Evolutionary conservation across 2,329 filamentous ascomycete genomes (phyloP).

Genomic region (Pseudogymnoascus verrucosus): DNA sequence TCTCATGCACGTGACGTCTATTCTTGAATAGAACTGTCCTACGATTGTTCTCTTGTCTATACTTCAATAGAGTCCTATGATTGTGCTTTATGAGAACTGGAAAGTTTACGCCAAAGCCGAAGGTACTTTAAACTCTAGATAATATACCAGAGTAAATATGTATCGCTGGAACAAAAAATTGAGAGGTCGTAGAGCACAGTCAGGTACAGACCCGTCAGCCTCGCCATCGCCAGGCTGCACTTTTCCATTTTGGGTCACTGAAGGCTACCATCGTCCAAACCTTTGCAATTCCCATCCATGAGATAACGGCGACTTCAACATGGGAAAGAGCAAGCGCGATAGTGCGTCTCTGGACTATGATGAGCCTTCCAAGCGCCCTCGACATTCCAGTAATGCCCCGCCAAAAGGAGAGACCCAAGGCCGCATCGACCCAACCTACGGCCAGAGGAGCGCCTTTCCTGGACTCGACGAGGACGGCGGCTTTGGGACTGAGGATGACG

Average conservation of each 20-base stretch:
- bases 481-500: constrained; percentile 31
- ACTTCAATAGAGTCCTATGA: too few relatives aligned
- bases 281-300: background rate
- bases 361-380: background rate
- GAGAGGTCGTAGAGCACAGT: background rate
- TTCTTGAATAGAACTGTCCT: too few relatives aligned
- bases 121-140: too few relatives aligned
- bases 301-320: background rate
- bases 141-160: background rate
- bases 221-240: background rate
- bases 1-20: too few relatives aligned
- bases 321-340: constrained; percentile 5
- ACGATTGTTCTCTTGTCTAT: too few relatives aligned
- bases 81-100: too few relatives aligned
- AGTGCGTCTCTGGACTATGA: constrained; percentile 1
- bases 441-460: constrained; percentile 65
- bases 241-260: background rate
- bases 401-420: constrained; percentile 14
- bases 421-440: constrained; percentile 55
- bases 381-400: background rate
- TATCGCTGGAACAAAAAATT: background rate
- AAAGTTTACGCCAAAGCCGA: too few relatives aligned
- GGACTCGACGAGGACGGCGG: constrained; percentile 42
- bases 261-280: background rate
- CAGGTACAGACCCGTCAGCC: background rate